Evolutionary conservation across 2,329 filamentous ascomycete genomes (phyloP), one percentile per base, ranked within the genome.

Genomic region (Cryphonectria japonica): DNA sequence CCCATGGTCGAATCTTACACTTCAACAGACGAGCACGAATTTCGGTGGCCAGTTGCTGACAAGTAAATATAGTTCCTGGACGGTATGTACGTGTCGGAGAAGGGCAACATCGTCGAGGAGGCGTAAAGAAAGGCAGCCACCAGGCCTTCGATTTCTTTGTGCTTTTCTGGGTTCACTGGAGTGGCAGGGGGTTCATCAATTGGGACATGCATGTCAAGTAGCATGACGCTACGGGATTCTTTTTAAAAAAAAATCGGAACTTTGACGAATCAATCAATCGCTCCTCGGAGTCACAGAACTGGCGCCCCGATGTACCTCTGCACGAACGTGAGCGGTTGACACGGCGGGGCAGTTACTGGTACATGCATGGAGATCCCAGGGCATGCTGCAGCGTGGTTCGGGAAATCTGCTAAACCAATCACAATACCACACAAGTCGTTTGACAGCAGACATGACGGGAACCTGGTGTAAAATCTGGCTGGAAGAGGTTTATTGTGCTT

Each of bases 1-100:
- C 6, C 13, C 54, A 59, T 16, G 29, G 5, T 5, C 22, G 52
- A 59, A 43, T 32, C 39, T 26, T 46, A 19, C 37, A 9, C 26
- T 6, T 3, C n/a, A 16, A 59, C 26, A 59, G 29, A 32, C 16
- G 54, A 19, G 54, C 29, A 13, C 26, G 14, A 59, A 32, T 19
- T 13, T 34, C 6, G 26, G 26, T 54, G n/a, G 54, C 13, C 3
- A 29, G 29, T 29, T 39, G 26, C 65, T 77, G 74, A 69, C 67
- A 66, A n/a, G n/a, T 68, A 41, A 32, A 37, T 50, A 74, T 80
- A 97, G 93, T 99, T 99, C 93, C 91, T 99, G 90, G 97, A 99
- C 88, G 96, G 96, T 91, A 90, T 99, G 85, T 99, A 99, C 89
- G 96, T 99, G 82, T 98, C 95, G 83, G 96, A 99, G 93, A 93